Evolutionary conservation across 208 protist genomes (phyloP).

Genomic region (Leishmania major): DNA sequence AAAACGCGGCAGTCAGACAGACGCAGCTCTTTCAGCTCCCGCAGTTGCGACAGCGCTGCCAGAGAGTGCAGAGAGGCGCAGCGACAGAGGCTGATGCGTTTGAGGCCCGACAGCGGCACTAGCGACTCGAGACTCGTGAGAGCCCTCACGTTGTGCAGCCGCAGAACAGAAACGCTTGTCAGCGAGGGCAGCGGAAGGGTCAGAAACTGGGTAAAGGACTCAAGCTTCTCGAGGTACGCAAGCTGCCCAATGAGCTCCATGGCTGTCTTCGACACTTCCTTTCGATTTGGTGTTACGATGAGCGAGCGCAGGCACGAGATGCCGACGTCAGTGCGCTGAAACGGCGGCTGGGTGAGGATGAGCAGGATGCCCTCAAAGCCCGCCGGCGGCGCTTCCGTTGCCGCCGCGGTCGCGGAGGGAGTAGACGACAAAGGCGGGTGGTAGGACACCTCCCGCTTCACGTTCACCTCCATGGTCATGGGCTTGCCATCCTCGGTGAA

Average conservation of each 20-base stretch:
- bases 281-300: constrained; percentile 5
- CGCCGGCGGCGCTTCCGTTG: background rate
- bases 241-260: constrained; percentile 12
- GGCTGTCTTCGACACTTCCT: constrained; percentile 5
- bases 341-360: constrained; percentile 18
- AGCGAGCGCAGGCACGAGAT: constrained; percentile 25
- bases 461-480: constrained; percentile 28
- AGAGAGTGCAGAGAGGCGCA: constrained; percentile 22
- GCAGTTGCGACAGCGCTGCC: constrained; percentile 8
- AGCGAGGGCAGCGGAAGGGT: background rate
- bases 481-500: constrained; percentile 4
- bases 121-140: constrained; percentile 13
- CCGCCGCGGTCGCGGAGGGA: background rate
- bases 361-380: constrained; percentile 4
- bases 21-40: constrained; percentile 4
- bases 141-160: constrained; percentile 14
- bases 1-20: constrained; percentile 10
- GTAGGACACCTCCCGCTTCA: constrained; percentile 9
- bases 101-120: background rate
- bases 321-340: constrained; percentile 18
- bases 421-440: background rate
- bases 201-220: constrained; percentile 19
- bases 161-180: constrained; percentile 5
- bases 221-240: constrained; percentile 19
- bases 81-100: constrained; percentile 2